Percentiles rank a stretch among this genome's conserved stretches.
phyloP scores from a whole-genome alignment of 1,284 basidiomycete species.

The Naganishia sp. region DNA sequence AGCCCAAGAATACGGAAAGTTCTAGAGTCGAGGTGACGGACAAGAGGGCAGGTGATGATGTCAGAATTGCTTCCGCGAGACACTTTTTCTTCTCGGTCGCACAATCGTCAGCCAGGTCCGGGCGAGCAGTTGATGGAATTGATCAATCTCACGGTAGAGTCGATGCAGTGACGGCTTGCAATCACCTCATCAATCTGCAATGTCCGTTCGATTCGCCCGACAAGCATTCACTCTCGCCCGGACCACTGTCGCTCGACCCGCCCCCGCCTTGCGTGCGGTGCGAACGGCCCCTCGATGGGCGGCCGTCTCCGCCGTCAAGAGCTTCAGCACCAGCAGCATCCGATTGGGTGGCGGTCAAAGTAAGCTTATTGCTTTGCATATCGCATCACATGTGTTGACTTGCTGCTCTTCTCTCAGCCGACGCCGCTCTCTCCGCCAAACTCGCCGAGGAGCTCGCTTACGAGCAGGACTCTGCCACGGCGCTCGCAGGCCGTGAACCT shows the following conservation, averaged over 20 bases:
- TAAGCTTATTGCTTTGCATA: conserved; percentile 36
- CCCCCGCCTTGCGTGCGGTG: neutral
- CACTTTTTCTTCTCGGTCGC: conserved; percentile 24
- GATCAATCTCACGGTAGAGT: too few species aligned
- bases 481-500: conserved; percentile 59
- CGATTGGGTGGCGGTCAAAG: conserved; percentile 48
- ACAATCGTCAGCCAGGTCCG: neutral
- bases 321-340: conserved; percentile 43
- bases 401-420: conserved; percentile 57
- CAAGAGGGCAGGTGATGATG: conserved; percentile 14
- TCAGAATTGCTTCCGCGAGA: conserved; percentile 20
- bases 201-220: conserved; percentile 26
- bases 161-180: neutral
- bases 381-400: conserved; percentile 2
- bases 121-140: too few species aligned
- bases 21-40: conserved; percentile 11
- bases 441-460: conserved; percentile 81
- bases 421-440: conserved; percentile 71
- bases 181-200: neutral
- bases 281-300: conserved; percentile 21
- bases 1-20: neutral
- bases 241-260: conserved; percentile 18
- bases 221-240: conserved; percentile 25
- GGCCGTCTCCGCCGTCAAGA: conserved; percentile 32
- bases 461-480: conserved; percentile 67